These are phyloP conservation scores for Antarctomyces pellizariae DNA, from an alignment of 495 filamentous ascomycete species.

Conservation along the genomic window DNA sequence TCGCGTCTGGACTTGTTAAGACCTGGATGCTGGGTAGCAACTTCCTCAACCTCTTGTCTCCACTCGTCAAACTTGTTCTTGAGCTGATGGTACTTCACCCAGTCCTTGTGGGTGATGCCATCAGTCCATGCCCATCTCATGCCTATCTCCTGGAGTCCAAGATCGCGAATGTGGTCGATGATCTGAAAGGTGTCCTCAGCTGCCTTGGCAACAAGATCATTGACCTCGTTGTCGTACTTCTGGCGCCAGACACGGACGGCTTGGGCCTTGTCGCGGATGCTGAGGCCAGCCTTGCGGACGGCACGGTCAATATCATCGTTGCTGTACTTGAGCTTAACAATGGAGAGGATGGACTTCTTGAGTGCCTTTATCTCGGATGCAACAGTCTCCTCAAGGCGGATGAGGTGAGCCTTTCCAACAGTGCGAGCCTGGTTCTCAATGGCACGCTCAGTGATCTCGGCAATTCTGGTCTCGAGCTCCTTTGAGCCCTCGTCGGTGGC, in stretches of 20 bases:
- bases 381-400: constrained; percentile 41
- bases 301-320: constrained; percentile 27
- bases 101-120: constrained; percentile 85
- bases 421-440: constrained; percentile 37
- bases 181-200: constrained; percentile 64
- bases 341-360: constrained; percentile 38
- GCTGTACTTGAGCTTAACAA: constrained; percentile 30
- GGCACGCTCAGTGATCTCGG: constrained; percentile 55
- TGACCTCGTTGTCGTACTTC: constrained; percentile 44
- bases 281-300: constrained; percentile 49
- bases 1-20: constrained; percentile 45
- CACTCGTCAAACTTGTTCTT: constrained; percentile 69
- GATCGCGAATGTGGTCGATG: constrained; percentile 62
- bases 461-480: constrained; percentile 41
- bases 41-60: constrained; percentile 50
- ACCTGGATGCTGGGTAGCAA: constrained; percentile 47
- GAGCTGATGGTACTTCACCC: constrained; percentile 72
- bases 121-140: constrained; percentile 98
- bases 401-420: constrained; percentile 40
- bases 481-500: constrained; percentile 62
- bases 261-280: constrained; percentile 62
- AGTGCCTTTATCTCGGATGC: constrained; percentile 36
- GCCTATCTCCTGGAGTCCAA: constrained; percentile 84
- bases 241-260: constrained; percentile 58
- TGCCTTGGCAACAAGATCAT: constrained; percentile 43